These are phyloP conservation scores for Diaporthe humulicola DNA, from an alignment of 2,329 filamentous ascomycete species.

Conservation along the genomic window DNA sequence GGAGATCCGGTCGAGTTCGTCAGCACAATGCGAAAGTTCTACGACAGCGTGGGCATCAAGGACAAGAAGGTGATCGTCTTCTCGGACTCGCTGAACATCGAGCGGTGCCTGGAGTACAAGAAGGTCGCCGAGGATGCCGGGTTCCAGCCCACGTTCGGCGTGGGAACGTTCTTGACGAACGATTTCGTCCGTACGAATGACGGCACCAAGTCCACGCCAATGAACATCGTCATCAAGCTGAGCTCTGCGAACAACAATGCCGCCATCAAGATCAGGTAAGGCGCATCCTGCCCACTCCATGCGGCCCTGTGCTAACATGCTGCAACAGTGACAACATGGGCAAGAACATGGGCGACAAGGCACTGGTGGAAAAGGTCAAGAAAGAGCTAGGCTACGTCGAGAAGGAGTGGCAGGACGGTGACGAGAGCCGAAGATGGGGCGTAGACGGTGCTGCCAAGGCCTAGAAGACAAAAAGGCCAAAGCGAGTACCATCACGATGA, in stretches of 20 bases:
- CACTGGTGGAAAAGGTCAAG: conserved; percentile 87
- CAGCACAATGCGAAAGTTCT: conserved; percentile 84
- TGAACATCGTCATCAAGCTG: conserved; percentile 99
- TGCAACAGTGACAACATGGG: conserved; percentile 78
- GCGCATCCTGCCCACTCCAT: not conserved
- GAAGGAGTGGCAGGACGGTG: conserved; percentile 84
- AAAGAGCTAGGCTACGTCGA: conserved; percentile 87
- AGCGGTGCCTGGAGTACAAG: conserved; percentile 93
- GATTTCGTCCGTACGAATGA: conserved; percentile 83
- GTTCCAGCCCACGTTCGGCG: conserved; percentile 90
- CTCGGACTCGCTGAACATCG: conserved; percentile 93
- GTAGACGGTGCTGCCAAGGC: conserved; percentile 54
- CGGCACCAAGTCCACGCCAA: conserved; percentile 85
- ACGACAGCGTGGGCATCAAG: conserved; percentile 79
- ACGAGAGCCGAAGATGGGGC: conserved; percentile 88
- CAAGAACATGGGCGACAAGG: conserved; percentile 93
- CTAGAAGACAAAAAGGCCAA: not conserved
- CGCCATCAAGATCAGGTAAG: conserved; percentile 87
- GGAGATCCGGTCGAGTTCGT: conserved; percentile 87
- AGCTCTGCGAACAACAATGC: conserved; percentile 84
- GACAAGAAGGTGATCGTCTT: conserved; percentile 93
- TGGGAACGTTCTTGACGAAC: conserved; percentile 96
- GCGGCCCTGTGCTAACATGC: not conserved
- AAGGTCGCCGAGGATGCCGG: conserved; percentile 82
- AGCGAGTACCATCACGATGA: not conserved